Evolutionary conservation across 2,329 filamentous ascomycete species (phyloP), one percentile per base, ranked within the genome.

Genomic region (Didymella arachidicola): DNA sequence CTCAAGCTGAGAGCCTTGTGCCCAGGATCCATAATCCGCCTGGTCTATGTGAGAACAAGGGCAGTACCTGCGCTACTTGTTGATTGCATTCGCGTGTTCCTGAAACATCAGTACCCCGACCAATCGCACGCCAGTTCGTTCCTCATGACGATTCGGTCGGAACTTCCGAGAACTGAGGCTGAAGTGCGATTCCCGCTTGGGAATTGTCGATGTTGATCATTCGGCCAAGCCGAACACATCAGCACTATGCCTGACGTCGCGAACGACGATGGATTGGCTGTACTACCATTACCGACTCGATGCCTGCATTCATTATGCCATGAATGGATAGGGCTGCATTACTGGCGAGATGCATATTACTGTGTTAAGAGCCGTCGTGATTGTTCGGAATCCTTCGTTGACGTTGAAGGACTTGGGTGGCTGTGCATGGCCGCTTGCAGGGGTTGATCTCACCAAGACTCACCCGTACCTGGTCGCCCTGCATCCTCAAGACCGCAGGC

Each of bases 141-240:
- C 18, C 2, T 41, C 38, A 41, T 25, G 19, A 22, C 36, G 32
- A 22, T 2, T 12, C 18, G 18, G 38, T 25, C 38, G 38, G 19
- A 25, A 14, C 7, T n/a, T 41, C 18, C 18, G n/a, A 22, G 18
- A 11, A 7, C 7, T 41, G 38, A 41, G 18, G 38, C 38, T 41
- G 38, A 41, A 25, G 38, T 3, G 11, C 11, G 18, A 3, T 10
- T 2, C 30, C 30, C 26, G 8, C 12, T 30, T 25, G 30, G 27
- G 43, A 19, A 4, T 10, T 8, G 32, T 46, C 43, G 7, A 12
- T 30, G 43, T 19, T 16, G 27, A 46, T 22, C 43, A 29, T 27
- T 46, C 43, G 43, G 43, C 43, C 43, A 46, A 46, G 43, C 43
- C 43, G 43, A 46, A 29, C 30, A 27, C 14, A 43, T 26, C 41